Evolutionary conservation across 2,329 filamentous ascomycete genomes (phyloP), one percentile per base, ranked within the genome.

Genomic region (Paecilomyces fulvus): DNA sequence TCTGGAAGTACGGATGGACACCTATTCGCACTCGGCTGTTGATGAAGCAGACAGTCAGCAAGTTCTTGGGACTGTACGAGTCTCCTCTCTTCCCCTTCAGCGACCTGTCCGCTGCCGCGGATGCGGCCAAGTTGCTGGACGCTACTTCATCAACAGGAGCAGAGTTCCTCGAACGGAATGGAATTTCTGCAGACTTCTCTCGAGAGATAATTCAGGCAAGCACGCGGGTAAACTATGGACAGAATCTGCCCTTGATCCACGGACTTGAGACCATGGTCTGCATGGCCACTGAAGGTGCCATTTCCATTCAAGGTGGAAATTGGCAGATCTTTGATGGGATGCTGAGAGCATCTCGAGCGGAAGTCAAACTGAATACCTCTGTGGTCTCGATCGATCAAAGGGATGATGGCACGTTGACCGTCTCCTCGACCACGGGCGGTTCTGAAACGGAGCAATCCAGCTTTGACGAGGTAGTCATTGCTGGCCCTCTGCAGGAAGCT

Each of bases 301-400:
- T 91, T 69, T 79, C 87, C 17, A 82, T 97, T 1, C 73, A 82
- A 12, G 91, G 91, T 6, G 94, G 94, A 1, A 99, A 97, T 71
- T 97, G 92, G 91, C 85, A 84, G 64, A 96, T 99, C 55, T 99
- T 99, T 67, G 81, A 86, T n/a, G 76, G 80, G 49, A 95, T 96
- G 88, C 76, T 92, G 1, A 78, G 82, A 37, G 74, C 77, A 0
- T 87, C 89, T 1, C 75, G 79, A 2, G 85, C 88, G 0, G 72
- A 77, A 0, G 61, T 92, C 4, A 75, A 77, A 43, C 76, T 89
- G 23, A 88, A 92, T 64, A 88, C 87, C 0, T 79, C 82, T 0
- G 87, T 96, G 0, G 77, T 79, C 0, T 76, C 76, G 3, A 83
- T 95, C 52, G 69, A 74, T 68, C 57, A 72, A 67, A 58, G 65